Percentiles rank a stretch among this genome's conserved stretches.
Evolutionary conservation across 1,139 yeast species (phyloP).

Genomic region (Protomyces pachydermus): DNA sequence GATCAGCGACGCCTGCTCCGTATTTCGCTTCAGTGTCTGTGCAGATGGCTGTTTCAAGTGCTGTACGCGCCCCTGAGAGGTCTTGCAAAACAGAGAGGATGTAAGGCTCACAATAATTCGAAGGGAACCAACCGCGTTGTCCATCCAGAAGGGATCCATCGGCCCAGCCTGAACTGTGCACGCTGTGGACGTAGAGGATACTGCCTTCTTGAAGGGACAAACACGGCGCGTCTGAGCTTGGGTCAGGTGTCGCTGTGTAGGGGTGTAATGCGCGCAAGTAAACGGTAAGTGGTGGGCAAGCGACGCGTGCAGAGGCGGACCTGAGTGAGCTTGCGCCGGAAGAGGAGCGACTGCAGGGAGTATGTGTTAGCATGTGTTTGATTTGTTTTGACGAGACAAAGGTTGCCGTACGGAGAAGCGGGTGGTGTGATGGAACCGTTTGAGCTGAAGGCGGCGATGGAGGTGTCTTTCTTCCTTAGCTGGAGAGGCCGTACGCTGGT

Average conservation of each 20-base stretch:
- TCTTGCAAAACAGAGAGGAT: slow-evolving; percentile 54
- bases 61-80: slow-evolving; percentile 69
- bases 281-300: neutral
- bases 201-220: slow-evolving; percentile 75
- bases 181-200: slow-evolving; percentile 77
- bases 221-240: slow-evolving; percentile 43
- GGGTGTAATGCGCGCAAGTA: slow-evolving; percentile 17
- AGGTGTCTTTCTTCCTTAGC: neutral
- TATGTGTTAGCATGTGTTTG: neutral
- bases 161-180: slow-evolving; percentile 96
- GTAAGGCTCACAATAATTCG: slow-evolving; percentile 66
- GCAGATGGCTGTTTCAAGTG: slow-evolving; percentile 41
- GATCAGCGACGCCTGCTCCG: slow-evolving; percentile 48
- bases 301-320: neutral
- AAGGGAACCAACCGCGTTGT: slow-evolving; percentile 93
- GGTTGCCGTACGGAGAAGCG: neutral
- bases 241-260: slow-evolving; percentile 1
- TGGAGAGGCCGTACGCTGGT: neutral
- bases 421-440: neutral
- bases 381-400: neutral
- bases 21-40: slow-evolving; percentile 29
- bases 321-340: slow-evolving; percentile 2
- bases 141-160: slow-evolving; percentile 77
- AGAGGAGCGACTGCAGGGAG: slow-evolving; percentile 11
- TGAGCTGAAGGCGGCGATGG: neutral